Conservation (phyloP, 2,329 filamentous ascomycete species). For the Pseudogymnoascus sp. region DNA sequence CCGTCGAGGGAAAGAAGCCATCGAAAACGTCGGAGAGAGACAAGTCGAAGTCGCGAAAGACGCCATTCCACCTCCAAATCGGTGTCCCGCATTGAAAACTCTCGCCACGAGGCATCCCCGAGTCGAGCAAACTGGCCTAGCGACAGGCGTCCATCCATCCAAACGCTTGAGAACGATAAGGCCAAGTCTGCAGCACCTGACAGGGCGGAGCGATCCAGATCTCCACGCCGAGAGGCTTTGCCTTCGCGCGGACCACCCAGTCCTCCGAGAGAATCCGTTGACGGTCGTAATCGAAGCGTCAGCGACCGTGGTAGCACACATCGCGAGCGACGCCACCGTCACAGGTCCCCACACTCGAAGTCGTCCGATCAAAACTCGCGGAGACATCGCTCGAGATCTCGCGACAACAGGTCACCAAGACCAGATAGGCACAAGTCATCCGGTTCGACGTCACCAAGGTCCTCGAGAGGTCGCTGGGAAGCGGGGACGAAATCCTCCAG, state of each 20-base stretch:
- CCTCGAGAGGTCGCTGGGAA: slow-evolving; percentile 21
- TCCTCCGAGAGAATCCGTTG: background rate
- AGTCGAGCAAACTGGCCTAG: slow-evolving; percentile 25
- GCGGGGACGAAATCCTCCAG: slow-evolving; percentile 21
- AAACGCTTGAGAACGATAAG: slow-evolving; percentile 21
- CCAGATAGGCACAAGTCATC: slow-evolving; percentile 14
- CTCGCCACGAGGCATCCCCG: slow-evolving; percentile 23
- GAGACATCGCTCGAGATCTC: background rate
- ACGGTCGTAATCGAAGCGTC: background rate
- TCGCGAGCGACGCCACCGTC: background rate
- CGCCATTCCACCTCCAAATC: slow-evolving; percentile 18
- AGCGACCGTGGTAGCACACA: background rate
- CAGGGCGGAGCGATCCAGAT: slow-evolving; percentile 22
- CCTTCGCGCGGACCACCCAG: background rate
- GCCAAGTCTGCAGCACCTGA: slow-evolving; percentile 22
- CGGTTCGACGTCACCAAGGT: slow-evolving; percentile 18
- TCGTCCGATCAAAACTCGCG: background rate
- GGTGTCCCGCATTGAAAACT: slow-evolving; percentile 22
- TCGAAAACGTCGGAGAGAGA: slow-evolving; percentile 27
- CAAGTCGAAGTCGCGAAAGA: slow-evolving; percentile 27
- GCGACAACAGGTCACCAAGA: slow-evolving; percentile 17
- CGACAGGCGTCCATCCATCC: slow-evolving; percentile 18
- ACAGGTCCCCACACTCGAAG: background rate
- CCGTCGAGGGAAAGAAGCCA: slow-evolving; percentile 27
- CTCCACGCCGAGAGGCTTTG: slow-evolving; percentile 1